Evolutionary conservation across 306 rosid genomes (phyloP).

Genomic region (Argentina anserina): DNA sequence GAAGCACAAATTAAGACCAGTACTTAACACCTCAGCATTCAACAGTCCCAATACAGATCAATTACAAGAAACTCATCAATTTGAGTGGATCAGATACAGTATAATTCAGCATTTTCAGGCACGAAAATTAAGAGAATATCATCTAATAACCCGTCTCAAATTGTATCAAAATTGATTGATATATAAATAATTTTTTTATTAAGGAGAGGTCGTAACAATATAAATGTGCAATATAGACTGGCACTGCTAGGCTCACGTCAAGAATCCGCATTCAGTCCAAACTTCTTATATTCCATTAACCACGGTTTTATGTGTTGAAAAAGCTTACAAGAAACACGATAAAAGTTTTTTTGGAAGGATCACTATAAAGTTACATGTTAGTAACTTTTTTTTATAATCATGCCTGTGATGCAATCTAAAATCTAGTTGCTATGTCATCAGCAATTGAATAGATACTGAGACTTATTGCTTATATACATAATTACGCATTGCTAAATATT

Average conservation of each 20-base stretch:
- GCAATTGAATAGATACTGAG: not conserved
- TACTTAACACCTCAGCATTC: not conserved
- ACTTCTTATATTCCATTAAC: not conserved
- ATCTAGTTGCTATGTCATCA: not conserved
- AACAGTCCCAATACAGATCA: constrained; percentile 1
- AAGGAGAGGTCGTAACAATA: not conserved
- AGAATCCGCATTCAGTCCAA: not conserved
- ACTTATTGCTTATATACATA: not conserved
- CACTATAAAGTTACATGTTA: too few species aligned
- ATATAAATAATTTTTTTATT: not conserved
- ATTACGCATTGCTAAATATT: not conserved
- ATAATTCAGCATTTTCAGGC: not conserved
- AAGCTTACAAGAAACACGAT: not conserved
- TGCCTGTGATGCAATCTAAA: not conserved
- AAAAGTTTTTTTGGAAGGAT: not conserved
- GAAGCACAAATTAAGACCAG: constrained; percentile 23
- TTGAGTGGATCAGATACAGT: not conserved
- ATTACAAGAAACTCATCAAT: not conserved
- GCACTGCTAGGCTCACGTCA: not conserved
- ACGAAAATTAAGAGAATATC: not conserved
- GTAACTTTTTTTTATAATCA: too few species aligned
- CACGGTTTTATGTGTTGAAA: not conserved
- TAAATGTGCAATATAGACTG: not conserved
- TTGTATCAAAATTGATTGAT: not conserved
- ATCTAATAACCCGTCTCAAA: not conserved